Conservation (phyloP, 2,329 filamentous ascomycete species). For the Myrmaecium sp. region DNA sequence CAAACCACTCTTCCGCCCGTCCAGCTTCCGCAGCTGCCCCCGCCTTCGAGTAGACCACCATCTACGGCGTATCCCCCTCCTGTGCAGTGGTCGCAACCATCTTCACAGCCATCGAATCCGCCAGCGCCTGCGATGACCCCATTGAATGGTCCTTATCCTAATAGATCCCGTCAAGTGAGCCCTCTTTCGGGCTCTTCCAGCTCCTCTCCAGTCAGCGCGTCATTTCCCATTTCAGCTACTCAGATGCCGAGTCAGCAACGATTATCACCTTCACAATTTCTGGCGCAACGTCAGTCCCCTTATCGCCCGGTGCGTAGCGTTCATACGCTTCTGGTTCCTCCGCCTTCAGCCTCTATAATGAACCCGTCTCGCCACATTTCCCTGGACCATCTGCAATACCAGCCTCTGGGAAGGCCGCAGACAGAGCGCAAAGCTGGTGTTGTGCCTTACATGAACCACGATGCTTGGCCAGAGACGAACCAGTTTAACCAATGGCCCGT, state of each 20-base stretch:
- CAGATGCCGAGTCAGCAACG: constrained; percentile 51
- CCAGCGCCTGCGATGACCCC: constrained; percentile 12
- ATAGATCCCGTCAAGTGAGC: constrained; percentile 32
- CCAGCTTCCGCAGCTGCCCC: constrained; percentile 18
- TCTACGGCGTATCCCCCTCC: constrained; percentile 54
- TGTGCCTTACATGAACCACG: constrained; percentile 26
- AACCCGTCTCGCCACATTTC: constrained; percentile 26
- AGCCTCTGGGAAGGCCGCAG: constrained; percentile 28
- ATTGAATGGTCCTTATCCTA: constrained; percentile 11
- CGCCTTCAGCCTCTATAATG: constrained; percentile 63
- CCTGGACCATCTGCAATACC: constrained; percentile 34
- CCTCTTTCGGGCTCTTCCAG: constrained; percentile 36
- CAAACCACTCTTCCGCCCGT: constrained; percentile 4
- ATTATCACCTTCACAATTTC: constrained; percentile 72
- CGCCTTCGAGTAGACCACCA: constrained; percentile 48
- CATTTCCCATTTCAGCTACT: constrained; percentile 38
- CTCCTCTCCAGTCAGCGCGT: constrained; percentile 54
- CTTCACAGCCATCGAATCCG: constrained; percentile 18
- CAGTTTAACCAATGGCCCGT: constrained; percentile 22
- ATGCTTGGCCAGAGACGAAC: constrained; percentile 19
- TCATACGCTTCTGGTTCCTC: constrained; percentile 78
- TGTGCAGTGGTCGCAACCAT: constrained; percentile 32
- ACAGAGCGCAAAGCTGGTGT: constrained; percentile 28
- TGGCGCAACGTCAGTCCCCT: constrained; percentile 77
- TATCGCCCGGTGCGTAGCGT: constrained; percentile 83